Evolutionary conservation across 163 green algal genomes (phyloP), one percentile per base, ranked within the genome.

Genomic region (Scenedesmus sp.): DNA sequence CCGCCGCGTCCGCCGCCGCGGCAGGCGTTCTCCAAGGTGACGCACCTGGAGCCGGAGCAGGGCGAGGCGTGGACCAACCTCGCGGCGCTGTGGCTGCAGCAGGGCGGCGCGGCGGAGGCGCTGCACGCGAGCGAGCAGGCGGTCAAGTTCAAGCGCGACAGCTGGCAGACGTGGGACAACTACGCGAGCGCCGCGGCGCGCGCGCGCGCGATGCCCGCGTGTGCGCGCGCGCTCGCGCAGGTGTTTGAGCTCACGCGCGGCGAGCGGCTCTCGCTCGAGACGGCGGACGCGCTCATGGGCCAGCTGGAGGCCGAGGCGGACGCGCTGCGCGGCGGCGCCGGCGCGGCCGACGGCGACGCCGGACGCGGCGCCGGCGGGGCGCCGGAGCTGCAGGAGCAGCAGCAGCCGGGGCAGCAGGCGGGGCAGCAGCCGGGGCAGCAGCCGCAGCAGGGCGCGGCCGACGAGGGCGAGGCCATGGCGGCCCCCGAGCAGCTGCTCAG

Each of bases 131-230:
- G 17, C 2, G 44, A 65, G 66, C 89, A 98, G 83, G 89, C 91
- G 0, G 77, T 95, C 15, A 93, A 92, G 72, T 82, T 92, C 80
- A 93, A 92, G 75, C 81, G 90, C 15, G 88, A 94, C 65, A 93
- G 73, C 84, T 98, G 94, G 94, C 92, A 97, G 85, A 91, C 90
- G 5, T 98, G 95, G 95, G 89, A 96, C 74, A 98, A 98, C 85
- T 97, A 96, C 62, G 89, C 88, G 1, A 63, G 67, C 2, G 89
- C 90, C 6, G 90, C 92, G 33, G 77, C 86, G 34, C 45, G 87
- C 24, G 81, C 84, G 20, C 60, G 75, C 5, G 72, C 93, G 58
- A 79, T 62, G 63, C 54, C 85, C 34, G 51, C 72, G 0, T 85
- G 85, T 1, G 85, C 85, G 31, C 73, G 87, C 4, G 93, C 71